Conservation (phyloP, 1,284 basidiomycete species). For the Puccinia horiana region DNA sequence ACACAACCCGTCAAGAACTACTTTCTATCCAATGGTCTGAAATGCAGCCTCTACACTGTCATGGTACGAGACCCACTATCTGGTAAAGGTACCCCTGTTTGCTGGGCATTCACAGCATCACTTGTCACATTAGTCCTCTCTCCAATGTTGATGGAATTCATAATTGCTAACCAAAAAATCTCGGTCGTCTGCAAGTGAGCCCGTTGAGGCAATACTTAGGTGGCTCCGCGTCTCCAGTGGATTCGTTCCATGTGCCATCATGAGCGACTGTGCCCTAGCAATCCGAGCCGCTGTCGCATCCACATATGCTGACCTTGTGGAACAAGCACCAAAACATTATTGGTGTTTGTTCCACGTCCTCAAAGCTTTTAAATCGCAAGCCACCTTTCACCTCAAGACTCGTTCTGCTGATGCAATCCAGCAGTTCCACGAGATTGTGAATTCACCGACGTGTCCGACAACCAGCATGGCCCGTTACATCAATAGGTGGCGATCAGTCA, state of each 20-base stretch:
- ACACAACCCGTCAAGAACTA: too few species aligned
- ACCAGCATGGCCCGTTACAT: background rate
- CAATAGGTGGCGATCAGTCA: background rate
- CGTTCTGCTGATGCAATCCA: background rate
- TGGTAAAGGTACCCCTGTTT: too few species aligned
- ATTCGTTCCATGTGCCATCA: background rate
- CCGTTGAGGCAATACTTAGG: background rate
- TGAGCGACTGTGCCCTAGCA: background rate
- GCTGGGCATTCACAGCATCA: too few species aligned
- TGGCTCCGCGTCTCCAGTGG: background rate
- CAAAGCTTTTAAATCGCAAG: background rate
- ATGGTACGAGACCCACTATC: too few species aligned
- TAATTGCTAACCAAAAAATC: too few species aligned
- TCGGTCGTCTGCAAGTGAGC: too few species aligned
- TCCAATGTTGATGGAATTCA: too few species aligned
- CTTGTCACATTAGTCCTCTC: too few species aligned
- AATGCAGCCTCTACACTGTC: too few species aligned
- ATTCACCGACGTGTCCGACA: background rate
- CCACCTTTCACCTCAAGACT: background rate
- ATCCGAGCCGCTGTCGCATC: background rate
- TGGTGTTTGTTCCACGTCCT: conserved; percentile 10
- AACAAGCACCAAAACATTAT: background rate
- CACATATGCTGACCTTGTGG: background rate
- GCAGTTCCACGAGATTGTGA: background rate
- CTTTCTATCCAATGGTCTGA: too few species aligned